A percentile compares a stretch with the other conserved stretches of the same genome.
These are phyloP conservation scores for Rhizoctonia solani DNA, from an alignment of 1,284 basidiomycete species.

Conservation along the genomic window DNA sequence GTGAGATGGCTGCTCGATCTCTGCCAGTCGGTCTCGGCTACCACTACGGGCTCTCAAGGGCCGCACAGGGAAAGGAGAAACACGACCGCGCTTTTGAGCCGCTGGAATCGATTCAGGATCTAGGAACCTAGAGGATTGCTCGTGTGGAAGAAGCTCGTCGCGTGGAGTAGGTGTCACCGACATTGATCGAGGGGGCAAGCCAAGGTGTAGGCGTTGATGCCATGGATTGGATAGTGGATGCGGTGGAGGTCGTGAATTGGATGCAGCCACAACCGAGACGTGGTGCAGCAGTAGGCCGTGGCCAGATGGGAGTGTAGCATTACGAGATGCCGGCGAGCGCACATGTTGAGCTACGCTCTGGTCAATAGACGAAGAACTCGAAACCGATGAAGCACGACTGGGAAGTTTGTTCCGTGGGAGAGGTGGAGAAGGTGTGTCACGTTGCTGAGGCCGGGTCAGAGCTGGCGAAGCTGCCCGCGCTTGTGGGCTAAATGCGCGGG, in stretches of 20 bases:
- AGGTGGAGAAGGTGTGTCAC: conserved; percentile 15
- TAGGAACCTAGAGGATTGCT: conserved; percentile 16
- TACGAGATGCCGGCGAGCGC: conserved; percentile 5
- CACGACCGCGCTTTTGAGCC: conserved; percentile 17
- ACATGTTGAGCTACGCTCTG: too few relatives aligned
- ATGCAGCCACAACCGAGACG: too few relatives aligned
- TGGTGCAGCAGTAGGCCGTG: too few relatives aligned
- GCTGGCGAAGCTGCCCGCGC: neutral
- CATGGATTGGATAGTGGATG: neutral
- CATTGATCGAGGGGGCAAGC: conserved; percentile 13
- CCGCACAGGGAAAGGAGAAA: conserved; percentile 17
- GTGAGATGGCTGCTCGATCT: neutral
- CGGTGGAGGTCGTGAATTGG: neutral
- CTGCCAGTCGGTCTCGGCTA: neutral
- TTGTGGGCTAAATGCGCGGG: neutral
- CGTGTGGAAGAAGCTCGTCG: neutral
- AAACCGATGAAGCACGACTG: conserved; percentile 15
- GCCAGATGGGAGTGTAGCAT: conserved; percentile 3
- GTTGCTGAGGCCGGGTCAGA: neutral
- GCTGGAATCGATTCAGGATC: conserved; percentile 12
- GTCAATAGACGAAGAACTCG: conserved; percentile 16
- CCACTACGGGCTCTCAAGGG: conserved; percentile 3
- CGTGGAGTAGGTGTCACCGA: conserved; percentile 26
- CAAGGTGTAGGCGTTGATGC: neutral
- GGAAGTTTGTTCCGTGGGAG: conserved; percentile 7